Conservation (phyloP, 495 filamentous ascomycete genomes). For the Trichocladium uniseriatum region DNA sequence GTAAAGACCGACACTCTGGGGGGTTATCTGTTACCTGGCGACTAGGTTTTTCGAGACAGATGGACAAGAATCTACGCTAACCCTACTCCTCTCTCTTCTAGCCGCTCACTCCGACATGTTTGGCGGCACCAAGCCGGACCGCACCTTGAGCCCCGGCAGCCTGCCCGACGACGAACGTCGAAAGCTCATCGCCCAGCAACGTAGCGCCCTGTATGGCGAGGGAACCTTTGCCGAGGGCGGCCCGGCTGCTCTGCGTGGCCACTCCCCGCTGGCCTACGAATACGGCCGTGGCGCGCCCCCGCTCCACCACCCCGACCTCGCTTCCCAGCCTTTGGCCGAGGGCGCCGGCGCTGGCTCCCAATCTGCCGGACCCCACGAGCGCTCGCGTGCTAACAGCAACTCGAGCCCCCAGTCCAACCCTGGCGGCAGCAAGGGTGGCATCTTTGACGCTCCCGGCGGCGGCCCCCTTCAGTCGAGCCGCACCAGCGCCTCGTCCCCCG, state of each 20-base stretch:
- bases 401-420: constrained; percentile 65
- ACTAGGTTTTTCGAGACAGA: constrained; percentile 9
- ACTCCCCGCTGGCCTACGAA: constrained; percentile 44
- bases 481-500: constrained; percentile 84
- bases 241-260: constrained; percentile 45
- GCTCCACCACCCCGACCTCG: constrained; percentile 25
- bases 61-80: constrained; percentile 26
- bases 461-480: constrained; percentile 56
- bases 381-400: constrained; percentile 78
- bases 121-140: constrained; percentile 69
- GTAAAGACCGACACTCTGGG: constrained; percentile 15
- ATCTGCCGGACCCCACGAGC: constrained; percentile 46
- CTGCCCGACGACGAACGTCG: constrained; percentile 95
- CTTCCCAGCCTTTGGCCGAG: constrained; percentile 34
- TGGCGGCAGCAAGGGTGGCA: constrained; percentile 42
- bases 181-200: constrained; percentile 90
- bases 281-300: constrained; percentile 34
- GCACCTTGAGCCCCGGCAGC: constrained; percentile 75
- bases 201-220: constrained; percentile 82
- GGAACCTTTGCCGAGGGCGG: constrained; percentile 50
- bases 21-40: constrained; percentile 1
- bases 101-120: constrained; percentile 69
- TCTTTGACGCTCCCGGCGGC: constrained; percentile 62
- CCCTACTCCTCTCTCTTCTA: constrained; percentile 46
- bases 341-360: constrained; percentile 21